A percentile compares a stretch with the other conserved stretches of the same genome.
These are phyloP conservation scores for Microascus cirrosus DNA, from an alignment of 2,329 filamentous ascomycete species.

Conservation along the genomic window DNA sequence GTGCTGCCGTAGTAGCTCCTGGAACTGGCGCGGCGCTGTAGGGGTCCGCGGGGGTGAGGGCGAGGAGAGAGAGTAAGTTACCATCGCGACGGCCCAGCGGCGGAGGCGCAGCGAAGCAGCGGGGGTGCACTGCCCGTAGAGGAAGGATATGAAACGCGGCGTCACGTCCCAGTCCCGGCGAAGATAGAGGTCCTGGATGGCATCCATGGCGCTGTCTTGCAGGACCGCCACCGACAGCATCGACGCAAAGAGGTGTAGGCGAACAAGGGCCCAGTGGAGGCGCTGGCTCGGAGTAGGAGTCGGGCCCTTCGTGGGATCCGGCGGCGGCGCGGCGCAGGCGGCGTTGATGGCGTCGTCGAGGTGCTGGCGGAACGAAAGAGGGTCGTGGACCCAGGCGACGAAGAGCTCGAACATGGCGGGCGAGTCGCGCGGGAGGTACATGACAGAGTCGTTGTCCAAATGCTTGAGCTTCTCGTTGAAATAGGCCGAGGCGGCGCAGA, in stretches of 20 bases:
- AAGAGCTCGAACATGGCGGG: constrained; percentile 42
- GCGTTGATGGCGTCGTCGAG: constrained; percentile 27
- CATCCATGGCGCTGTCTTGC: constrained; percentile 47
- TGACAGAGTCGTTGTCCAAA: constrained; percentile 22
- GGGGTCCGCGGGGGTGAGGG: constrained; percentile 8
- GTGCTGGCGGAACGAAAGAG: constrained; percentile 26
- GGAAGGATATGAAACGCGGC: constrained; percentile 34
- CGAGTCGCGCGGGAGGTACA: constrained; percentile 33
- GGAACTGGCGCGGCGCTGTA: constrained; percentile 21
- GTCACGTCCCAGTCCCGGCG: constrained; percentile 47
- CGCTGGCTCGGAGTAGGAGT: constrained; percentile 18
- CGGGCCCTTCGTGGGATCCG: not conserved
- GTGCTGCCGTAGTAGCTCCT: constrained; percentile 28
- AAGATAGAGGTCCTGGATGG: constrained; percentile 47
- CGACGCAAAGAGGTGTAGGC: constrained; percentile 46
- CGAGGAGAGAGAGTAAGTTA: constrained; percentile 39
- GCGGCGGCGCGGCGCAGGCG: constrained; percentile 7
- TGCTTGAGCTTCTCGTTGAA: constrained; percentile 35
- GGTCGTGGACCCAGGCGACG: constrained; percentile 38
- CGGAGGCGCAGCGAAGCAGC: constrained; percentile 38
- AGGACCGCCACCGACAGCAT: constrained; percentile 35
- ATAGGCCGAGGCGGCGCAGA: constrained; percentile 34
- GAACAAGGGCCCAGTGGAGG: constrained; percentile 45
- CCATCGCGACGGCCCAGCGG: constrained; percentile 50
- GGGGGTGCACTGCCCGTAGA: constrained; percentile 42